Base-by-base conservation (phyloP, 495 filamentous ascomycete genomes). In the Trichoderma reesei region DNA sequence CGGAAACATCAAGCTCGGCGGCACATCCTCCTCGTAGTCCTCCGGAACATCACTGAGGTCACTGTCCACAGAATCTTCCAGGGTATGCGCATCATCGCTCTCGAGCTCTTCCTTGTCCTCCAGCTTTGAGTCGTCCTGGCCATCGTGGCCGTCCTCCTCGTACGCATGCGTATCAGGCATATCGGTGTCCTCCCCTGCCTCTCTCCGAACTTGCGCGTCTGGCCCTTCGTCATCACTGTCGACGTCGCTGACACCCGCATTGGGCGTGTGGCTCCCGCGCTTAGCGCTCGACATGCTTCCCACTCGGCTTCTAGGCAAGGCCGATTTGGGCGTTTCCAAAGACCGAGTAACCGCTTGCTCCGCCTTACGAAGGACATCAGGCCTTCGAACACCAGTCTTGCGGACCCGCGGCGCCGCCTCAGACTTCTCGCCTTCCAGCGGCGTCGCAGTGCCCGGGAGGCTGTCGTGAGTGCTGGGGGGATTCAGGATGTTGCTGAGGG, bases 61-160 rank as follows among this genome's bases (percentile, higher is more conserved):
- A 70, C 88, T 91, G 73, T 92, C 90, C 65, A 91, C 89, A 67
- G 87, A 90, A 61, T 83, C 88, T 63, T 91, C 90, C 65, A 90
- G 87, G 14, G 71, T 75, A 14, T 73, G 67, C 34, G 69, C 68
- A 3, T 71, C 72, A 46, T 73, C 73, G 13, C 62, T 67, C 38
- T 73, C 72, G 11, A 69, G 71, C 33, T 75, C 66, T 48, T 66
- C 67, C 20, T 26, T 60, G 54, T 34, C 63, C 61, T 59, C 51
- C n/a, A 71, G 68, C 44, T 69, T 68, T 38, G 64, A 66, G 60
- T 20, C 66, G 44, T 48, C 60, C 34, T 64, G 65, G 56, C 42
- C 66, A 18, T 59, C 61, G 41, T n/a, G 65, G 11, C 67, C 73
- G 42, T 66, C 71, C 37, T 68, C 71, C 10, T 38, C 69, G 42